phyloP scores from a whole-genome alignment of 2,329 filamentous ascomycete species.

The Colletotrichum caudatum region DNA sequence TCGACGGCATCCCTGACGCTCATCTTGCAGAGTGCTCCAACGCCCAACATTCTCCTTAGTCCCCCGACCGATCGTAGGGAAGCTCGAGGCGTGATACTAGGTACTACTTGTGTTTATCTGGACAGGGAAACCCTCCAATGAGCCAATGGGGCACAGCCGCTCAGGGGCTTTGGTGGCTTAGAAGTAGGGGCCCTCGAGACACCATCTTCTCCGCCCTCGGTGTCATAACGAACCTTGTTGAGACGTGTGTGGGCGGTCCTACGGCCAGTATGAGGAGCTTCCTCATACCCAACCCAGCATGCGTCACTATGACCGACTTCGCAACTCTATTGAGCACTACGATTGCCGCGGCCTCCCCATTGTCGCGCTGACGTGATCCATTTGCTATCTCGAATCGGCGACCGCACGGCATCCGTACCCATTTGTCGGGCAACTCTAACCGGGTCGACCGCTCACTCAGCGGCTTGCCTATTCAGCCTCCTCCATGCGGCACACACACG shows the following conservation, averaged over 20 bases:
- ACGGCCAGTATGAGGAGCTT: not conserved
- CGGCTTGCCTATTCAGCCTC: not conserved
- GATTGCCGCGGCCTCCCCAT: slow-evolving; percentile 9
- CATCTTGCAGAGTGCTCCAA: slow-evolving; percentile 8
- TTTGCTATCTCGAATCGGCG: not conserved
- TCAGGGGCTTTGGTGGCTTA: not conserved
- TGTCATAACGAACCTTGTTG: slow-evolving; percentile 15
- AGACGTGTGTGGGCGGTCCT: slow-evolving; percentile 10
- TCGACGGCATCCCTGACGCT: slow-evolving; percentile 33
- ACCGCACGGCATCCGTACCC: not conserved
- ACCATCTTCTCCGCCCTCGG: not conserved
- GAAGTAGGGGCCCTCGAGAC: not conserved
- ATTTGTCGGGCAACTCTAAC: not conserved
- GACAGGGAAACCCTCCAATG: slow-evolving; percentile 20
- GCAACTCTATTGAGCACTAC: slow-evolving; percentile 1
- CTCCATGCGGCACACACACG: not conserved
- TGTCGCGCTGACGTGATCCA: not conserved
- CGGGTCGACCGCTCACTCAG: not conserved
- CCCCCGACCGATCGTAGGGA: slow-evolving; percentile 4
- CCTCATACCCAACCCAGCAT: not conserved
- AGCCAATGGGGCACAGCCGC: not conserved
- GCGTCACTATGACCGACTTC: not conserved
- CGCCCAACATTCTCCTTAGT: not conserved
- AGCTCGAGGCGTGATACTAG: slow-evolving; percentile 4
- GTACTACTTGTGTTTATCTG: slow-evolving; percentile 1